Evolutionary conservation across 2,329 filamentous ascomycete species (phyloP).

Genomic region (Pseudogymnoascus sp.): DNA sequence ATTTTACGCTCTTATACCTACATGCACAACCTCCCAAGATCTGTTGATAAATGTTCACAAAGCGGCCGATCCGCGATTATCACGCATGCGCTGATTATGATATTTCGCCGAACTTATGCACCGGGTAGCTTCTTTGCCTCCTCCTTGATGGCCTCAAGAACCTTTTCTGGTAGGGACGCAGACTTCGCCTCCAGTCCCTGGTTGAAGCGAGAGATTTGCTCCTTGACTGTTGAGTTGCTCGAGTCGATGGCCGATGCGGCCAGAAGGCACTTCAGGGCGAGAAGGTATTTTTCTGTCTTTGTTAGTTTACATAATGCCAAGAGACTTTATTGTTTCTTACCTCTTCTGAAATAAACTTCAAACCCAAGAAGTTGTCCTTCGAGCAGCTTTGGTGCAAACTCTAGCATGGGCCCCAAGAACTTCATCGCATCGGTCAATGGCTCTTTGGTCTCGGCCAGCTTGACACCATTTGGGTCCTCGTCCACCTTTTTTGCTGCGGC

Average conservation of each 20-base stretch:
- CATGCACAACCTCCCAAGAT: conserved; percentile 1
- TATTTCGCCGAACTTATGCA: conserved; percentile 6
- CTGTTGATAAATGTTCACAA: conserved; percentile 5
- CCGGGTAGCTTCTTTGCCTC: conserved; percentile 3
- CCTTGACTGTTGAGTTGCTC: conserved; percentile 62
- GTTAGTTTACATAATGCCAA: conserved; percentile 23
- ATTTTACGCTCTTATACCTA: conserved; percentile 6
- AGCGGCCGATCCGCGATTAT: neutral
- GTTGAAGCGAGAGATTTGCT: conserved; percentile 64
- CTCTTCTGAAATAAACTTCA: conserved; percentile 75
- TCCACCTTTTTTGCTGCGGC: conserved; percentile 78
- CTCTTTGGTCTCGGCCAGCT: conserved; percentile 70
- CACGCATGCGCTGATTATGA: conserved; percentile 3
- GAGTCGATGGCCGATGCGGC: conserved; percentile 62
- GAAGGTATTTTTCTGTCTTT: conserved; percentile 66
- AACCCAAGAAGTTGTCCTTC: conserved; percentile 80
- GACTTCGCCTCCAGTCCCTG: conserved; percentile 42
- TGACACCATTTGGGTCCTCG: conserved; percentile 73
- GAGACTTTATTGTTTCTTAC: conserved; percentile 42
- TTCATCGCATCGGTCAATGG: conserved; percentile 82
- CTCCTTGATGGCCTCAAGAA: conserved; percentile 6
- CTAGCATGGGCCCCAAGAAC: conserved; percentile 71
- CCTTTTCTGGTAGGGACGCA: neutral
- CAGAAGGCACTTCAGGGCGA: conserved; percentile 78
- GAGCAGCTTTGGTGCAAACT: conserved; percentile 71